Evolutionary conservation across 768 basidiomycete species (phyloP).

Genomic region (Flagelloscypha sp.): DNA sequence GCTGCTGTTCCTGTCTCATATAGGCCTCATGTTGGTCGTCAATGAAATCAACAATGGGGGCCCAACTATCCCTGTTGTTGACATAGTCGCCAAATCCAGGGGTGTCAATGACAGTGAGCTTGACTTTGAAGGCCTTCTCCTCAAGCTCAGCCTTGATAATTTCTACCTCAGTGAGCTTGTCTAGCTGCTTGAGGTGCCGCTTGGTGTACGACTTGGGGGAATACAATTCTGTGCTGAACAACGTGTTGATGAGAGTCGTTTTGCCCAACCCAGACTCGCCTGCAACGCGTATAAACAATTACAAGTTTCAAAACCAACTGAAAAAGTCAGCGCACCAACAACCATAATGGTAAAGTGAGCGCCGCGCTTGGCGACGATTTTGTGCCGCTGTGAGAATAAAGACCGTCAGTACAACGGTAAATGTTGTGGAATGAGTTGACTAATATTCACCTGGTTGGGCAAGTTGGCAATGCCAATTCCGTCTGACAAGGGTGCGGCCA

Average conservation of each 20-base stretch:
- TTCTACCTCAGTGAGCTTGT: conserved; percentile 97
- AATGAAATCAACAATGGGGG: conserved; percentile 96
- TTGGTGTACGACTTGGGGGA: conserved; percentile 81
- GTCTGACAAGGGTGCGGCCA: conserved; percentile 46
- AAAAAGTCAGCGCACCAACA: conserved; percentile 57
- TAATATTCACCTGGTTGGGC: conserved; percentile 80
- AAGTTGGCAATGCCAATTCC: conserved; percentile 95
- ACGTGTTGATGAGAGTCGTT: conserved; percentile 96
- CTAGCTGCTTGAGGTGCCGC: conserved; percentile 91
- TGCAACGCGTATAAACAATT: conserved; percentile 21
- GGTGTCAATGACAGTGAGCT: conserved; percentile 97
- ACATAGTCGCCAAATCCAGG: conserved; percentile 99
- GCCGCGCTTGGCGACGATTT: conserved; percentile 96
- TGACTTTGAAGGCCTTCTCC: conserved; percentile 98
- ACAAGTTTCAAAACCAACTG: not conserved
- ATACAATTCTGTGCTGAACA: conserved; percentile 96
- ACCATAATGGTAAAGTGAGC: conserved; percentile 99
- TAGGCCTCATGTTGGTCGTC: conserved; percentile 93
- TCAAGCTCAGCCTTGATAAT: conserved; percentile 99
- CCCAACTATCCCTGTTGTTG: conserved; percentile 99
- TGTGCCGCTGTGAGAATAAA: conserved; percentile 69
- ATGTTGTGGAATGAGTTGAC: conserved; percentile 1
- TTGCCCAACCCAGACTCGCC: conserved; percentile 97
- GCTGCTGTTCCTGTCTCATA: conserved; percentile 98
- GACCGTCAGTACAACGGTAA: conserved; percentile 10